A percentile compares a stretch with the other conserved stretches of the same genome.
Conservation (phyloP, 805 yeast genomes). For the Saccharomyces paradoxus region DNA sequence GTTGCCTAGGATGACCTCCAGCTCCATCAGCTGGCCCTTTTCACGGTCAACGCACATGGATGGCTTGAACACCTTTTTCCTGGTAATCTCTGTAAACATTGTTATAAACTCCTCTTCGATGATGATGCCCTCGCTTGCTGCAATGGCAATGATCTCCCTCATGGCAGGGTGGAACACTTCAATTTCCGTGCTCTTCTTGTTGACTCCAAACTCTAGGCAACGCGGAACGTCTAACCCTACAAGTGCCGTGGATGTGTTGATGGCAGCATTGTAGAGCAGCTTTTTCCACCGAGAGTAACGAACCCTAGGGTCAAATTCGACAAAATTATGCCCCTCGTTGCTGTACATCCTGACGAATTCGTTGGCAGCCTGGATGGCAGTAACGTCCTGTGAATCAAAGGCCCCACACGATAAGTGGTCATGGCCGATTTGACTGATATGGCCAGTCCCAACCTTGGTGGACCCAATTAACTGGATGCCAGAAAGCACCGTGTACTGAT, state of each 20-base stretch:
- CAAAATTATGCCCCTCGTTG: constrained; percentile 35
- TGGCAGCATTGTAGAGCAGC: constrained; percentile 56
- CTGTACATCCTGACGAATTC: constrained; percentile 36
- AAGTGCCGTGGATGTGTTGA: constrained; percentile 53
- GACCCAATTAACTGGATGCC: constrained; percentile 62
- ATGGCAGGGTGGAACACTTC: constrained; percentile 44
- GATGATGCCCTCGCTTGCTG: constrained; percentile 49
- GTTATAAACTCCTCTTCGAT: constrained; percentile 42
- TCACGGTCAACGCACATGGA: constrained; percentile 62
- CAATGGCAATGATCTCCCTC: constrained; percentile 54
- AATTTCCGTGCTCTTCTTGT: constrained; percentile 28
- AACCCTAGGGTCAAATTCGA: constrained; percentile 37
- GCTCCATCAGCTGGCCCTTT: constrained; percentile 57
- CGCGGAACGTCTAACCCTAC: constrained; percentile 51
- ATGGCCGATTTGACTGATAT: constrained; percentile 41
- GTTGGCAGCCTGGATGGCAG: constrained; percentile 31
- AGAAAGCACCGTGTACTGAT: constrained; percentile 35
- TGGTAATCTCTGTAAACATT: constrained; percentile 45
- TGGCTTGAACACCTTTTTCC: constrained; percentile 47
- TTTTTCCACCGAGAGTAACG: constrained; percentile 52
- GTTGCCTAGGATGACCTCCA: constrained; percentile 66
- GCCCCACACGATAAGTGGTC: constrained; percentile 48
- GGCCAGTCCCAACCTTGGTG: constrained; percentile 40
- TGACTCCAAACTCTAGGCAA: constrained; percentile 36
- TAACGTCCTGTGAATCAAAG: constrained; percentile 34